phyloP scores from a whole-genome alignment of 305 asterid species.

The Solanum hybrid region DNA sequence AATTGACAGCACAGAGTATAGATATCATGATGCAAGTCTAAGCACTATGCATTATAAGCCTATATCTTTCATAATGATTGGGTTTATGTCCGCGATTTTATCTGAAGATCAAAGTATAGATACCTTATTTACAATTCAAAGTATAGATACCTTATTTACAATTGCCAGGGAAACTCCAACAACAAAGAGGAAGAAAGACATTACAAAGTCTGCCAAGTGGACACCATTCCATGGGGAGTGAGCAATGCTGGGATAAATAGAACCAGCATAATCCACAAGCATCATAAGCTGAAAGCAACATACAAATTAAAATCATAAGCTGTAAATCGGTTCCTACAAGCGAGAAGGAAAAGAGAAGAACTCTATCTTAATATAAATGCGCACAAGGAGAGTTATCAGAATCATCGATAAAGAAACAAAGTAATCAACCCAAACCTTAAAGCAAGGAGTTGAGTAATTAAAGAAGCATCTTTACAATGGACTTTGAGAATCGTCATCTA shows the following conservation, averaged over 20 bases:
- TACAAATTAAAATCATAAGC: background rate
- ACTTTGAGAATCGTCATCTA: background rate
- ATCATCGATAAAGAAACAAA: background rate
- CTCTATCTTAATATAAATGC: background rate
- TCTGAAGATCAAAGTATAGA: background rate
- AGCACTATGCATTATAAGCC: background rate
- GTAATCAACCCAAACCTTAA: background rate
- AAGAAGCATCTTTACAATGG: background rate
- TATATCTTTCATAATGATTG: background rate
- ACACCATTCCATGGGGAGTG: slow-evolving; percentile 85
- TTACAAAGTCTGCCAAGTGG: slow-evolving; percentile 79
- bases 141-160: slow-evolving; percentile 47
- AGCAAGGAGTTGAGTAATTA: background rate
- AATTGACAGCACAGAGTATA: background rate
- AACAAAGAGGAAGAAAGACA: slow-evolving; percentile 88
- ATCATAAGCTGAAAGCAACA: slow-evolving; percentile 65
- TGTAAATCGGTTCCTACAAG: background rate
- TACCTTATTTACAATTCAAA: slow-evolving; percentile 56
- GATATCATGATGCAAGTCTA: background rate
- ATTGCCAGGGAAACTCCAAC: slow-evolving; percentile 76
- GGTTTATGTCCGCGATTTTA: background rate
- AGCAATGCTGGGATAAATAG: slow-evolving; percentile 55
- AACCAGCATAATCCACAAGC: slow-evolving; percentile 76
- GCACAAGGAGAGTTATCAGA: background rate
- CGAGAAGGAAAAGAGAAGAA: background rate